These are phyloP conservation scores for Corylus heterophylla DNA, from an alignment of 306 rosid species.

Conservation along the genomic window DNA sequence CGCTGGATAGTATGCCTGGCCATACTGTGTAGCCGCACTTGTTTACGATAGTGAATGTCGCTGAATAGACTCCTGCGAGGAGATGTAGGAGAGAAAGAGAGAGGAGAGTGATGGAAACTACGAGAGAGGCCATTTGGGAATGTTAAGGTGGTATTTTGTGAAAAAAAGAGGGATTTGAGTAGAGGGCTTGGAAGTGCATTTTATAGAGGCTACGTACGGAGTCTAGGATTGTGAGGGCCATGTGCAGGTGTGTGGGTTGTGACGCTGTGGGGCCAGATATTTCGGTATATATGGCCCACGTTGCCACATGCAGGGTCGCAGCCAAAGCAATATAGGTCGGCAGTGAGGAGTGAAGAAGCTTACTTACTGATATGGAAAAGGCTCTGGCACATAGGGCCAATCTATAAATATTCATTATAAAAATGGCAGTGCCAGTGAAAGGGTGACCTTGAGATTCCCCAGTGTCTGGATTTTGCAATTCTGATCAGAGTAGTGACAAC, in stretches of 20 bases:
- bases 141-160: not conserved
- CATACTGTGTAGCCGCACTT: constrained; percentile 70
- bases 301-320: constrained; percentile 27
- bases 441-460: not conserved
- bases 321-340: constrained; percentile 33
- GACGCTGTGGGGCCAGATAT: not conserved
- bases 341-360: not conserved
- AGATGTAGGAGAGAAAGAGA: constrained; percentile 30
- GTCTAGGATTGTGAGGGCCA: constrained; percentile 11
- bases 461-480: not conserved
- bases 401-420: not conserved
- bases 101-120: constrained; percentile 7
- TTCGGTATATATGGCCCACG: constrained; percentile 22
- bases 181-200: not conserved
- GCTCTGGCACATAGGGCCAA: not conserved
- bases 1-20: constrained; percentile 76
- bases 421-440: not conserved
- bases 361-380: not conserved
- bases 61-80: constrained; percentile 42
- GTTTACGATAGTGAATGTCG: constrained; percentile 68
- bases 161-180: constrained; percentile 21
- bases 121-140: constrained; percentile 31
- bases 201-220: constrained; percentile 7
- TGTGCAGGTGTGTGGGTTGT: not conserved
- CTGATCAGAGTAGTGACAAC: not conserved